Evolutionary conservation across 2,329 filamentous ascomycete species (phyloP).

Genomic region (Penicillium glabrum): DNA sequence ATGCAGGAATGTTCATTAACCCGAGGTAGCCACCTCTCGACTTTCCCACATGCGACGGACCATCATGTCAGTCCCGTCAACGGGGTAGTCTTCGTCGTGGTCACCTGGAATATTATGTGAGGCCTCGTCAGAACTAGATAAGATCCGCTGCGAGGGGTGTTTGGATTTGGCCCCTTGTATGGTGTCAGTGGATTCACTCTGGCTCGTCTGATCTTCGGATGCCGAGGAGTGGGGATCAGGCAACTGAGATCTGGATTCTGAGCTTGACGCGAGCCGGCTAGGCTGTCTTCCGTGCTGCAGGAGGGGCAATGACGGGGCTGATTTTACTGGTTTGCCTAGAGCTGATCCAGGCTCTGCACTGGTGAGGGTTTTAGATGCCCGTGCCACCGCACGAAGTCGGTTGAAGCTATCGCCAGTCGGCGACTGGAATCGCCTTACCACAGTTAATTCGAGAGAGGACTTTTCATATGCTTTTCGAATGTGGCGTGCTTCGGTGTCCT

Average conservation of each 20-base stretch:
- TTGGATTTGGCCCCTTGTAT: constrained; percentile 22
- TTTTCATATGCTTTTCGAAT: constrained; percentile 47
- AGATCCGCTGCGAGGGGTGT: constrained; percentile 35
- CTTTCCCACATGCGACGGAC: constrained; percentile 47
- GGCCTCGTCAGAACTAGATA: constrained; percentile 37
- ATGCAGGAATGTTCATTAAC: constrained; percentile 19
- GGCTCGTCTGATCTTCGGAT: constrained; percentile 33
- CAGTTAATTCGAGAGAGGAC: constrained; percentile 42
- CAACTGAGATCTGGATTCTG: constrained; percentile 24
- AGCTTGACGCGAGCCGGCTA: constrained; percentile 19
- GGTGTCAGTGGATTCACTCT: constrained; percentile 25
- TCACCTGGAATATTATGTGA: constrained; percentile 19
- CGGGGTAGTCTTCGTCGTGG: constrained; percentile 25
- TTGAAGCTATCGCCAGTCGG: constrained; percentile 45
- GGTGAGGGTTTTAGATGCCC: constrained; percentile 17
- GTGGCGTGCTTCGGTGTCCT: constrained; percentile 40
- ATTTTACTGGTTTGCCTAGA: constrained; percentile 35
- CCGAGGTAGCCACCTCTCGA: constrained; percentile 39
- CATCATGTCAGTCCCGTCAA: constrained; percentile 39
- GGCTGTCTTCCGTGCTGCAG: constrained; percentile 26
- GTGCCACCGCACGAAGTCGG: constrained; percentile 33
- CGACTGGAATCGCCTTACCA: constrained; percentile 47
- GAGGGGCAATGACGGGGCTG: constrained; percentile 34
- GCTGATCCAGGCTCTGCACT: constrained; percentile 17
- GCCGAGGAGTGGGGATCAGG: constrained; percentile 24